Evolutionary conservation across 306 rosid species (phyloP), one percentile per base, ranked within the genome.

Genomic region (Vicia sativa): DNA sequence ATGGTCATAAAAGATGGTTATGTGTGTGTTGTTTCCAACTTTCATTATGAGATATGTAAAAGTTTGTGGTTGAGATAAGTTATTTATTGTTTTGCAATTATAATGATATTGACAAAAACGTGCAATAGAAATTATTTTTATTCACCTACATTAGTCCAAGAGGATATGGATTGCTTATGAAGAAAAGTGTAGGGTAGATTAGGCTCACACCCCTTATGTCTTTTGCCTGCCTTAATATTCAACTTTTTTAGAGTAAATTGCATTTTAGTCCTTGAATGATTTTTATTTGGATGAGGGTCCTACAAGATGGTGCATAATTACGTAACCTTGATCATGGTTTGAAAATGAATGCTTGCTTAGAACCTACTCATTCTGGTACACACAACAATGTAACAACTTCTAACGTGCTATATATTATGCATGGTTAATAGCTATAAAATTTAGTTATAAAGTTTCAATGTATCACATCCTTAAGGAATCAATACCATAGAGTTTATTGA

Each of bases 1-100:
- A 68, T 84, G 71, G 2, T 57, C 57, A 16, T 4, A 49, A 46
- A 60, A 57, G 50, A 14, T 13, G 73, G 53, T 26, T 0, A 23
- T 23, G 25, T 67, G 25, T 67, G 16, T 48, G 31, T 46, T 60
- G 50, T 70, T 53, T 74, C 34, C 9, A 39, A 35, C 66, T 66
- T 37, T 11, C 44, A 57, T 66, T 37, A 15, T 77, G 52, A 57
- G 38, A 26, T 65, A 18, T 15, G 21, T 7, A 38, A 35, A 35
- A 9, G 38, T 34, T 62, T 46, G 85, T 80, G 57, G 85, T 80
- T 71, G 78, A 66, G 64, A 77, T 1, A 18, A 74, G 77, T 74
- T 63, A 71, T 49, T 74, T 63, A 71, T 49, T 77, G 53, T 50
- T 49, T 71, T 80, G 49, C 72, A 72, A 75, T 78, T 54, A 54